phyloP scores from a whole-genome alignment of 768 basidiomycete genomes.

The Sarcodon aspratus region DNA sequence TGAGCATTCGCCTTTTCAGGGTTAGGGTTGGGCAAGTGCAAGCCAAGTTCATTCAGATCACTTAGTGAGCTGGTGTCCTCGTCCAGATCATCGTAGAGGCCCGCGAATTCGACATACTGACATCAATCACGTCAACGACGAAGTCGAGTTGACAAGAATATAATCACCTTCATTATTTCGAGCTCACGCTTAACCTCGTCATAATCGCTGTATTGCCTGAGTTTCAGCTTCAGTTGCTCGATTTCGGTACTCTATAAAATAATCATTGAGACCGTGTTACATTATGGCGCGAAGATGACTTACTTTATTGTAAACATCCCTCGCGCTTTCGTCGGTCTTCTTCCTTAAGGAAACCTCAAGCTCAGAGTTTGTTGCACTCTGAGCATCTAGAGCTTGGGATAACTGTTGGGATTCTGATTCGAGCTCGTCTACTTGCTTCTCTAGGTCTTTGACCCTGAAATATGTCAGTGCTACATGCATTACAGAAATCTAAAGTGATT shows the following conservation, averaged over 20 bases:
- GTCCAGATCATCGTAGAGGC: constrained; percentile 66
- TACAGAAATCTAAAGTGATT: constrained; percentile 10
- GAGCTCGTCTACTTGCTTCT: constrained; percentile 61
- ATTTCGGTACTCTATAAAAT: constrained; percentile 45
- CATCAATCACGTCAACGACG: not conserved
- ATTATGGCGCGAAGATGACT: constrained; percentile 1
- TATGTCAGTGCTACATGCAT: not conserved
- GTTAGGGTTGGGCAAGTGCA: constrained; percentile 82
- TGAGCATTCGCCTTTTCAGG: constrained; percentile 71
- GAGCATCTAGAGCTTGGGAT: constrained; percentile 51
- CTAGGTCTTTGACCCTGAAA: constrained; percentile 56
- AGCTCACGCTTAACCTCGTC: constrained; percentile 97
- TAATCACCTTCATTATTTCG: constrained; percentile 90
- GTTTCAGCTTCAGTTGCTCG: constrained; percentile 51
- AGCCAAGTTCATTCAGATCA: constrained; percentile 25
- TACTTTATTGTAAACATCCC: constrained; percentile 51
- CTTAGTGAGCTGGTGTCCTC: constrained; percentile 19
- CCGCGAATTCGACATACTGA: constrained; percentile 94
- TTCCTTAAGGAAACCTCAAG: constrained; percentile 36
- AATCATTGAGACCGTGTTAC: not conserved
- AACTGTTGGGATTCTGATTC: constrained; percentile 69
- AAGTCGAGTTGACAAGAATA: not conserved
- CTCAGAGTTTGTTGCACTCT: constrained; percentile 38
- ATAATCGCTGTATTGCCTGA: constrained; percentile 76
- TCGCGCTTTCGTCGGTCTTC: constrained; percentile 46